Base-by-base conservation (phyloP, 83 land plant species). In the Picea mariana region DNA sequence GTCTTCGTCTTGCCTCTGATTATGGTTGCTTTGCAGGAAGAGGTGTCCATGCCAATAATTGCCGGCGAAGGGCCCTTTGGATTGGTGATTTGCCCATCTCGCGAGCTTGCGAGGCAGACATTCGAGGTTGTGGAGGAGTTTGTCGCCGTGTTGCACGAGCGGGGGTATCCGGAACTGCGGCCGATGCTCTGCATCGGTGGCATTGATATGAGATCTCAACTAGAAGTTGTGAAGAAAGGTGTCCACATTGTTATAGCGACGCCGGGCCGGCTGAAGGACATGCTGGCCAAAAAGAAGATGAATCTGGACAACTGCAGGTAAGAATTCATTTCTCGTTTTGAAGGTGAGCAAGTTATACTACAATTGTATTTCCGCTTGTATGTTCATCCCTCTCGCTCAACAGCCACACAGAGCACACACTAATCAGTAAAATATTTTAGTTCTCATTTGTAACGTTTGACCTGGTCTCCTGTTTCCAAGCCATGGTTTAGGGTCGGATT, bases 201-300 rank as follows among this genome's bases (percentile, higher is more conserved):
- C n/a, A 95, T 95, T 18, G 98, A 97, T 85, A 95, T 93, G 96
- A 80, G 91, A 82, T 89, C 93, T 9, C 99, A 97, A 89, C 82
- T 97, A 61, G 96, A 97, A 62, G 89, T 95, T 17, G 96, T 97
- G 73, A 97, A 95, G 85, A 88, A 75, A 81, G 99, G 95, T 27
- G 99, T 97, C 5, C 98, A 95, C 80, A 95, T 97, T 67, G 96
- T 93, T 62, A 96, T 93, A 47, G 98, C 98, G 15, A 95, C 95
- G 11, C 99, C 98, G 8, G 95, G 99, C 31, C 89, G 98, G 79
- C 81, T 97, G 78, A 97, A 97, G 84, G 98, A 97, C 81, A 84
- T 97, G 98, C 86, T 97, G 5, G 96, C 99, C 1, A 97, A 97
- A 90, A 97, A 97, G 90, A 95, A 87, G 80, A 95, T 93, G 96